phyloP scores from a whole-genome alignment of 2,329 filamentous ascomycete species.

The Neurospora crassa region DNA sequence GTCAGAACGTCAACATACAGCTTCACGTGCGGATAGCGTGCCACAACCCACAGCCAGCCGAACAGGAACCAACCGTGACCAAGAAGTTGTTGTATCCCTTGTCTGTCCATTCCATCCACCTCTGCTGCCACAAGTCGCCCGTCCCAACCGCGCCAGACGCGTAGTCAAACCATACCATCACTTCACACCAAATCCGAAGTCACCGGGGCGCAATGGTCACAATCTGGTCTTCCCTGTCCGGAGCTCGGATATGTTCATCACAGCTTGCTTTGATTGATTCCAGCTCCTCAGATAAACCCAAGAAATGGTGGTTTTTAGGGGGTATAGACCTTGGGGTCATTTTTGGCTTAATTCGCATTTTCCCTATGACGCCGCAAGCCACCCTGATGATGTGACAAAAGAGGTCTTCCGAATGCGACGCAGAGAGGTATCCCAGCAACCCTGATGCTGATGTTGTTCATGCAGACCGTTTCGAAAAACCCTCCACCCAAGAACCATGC shows the following conservation, averaged over 20 bases:
- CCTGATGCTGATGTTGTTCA: constrained; percentile 39
- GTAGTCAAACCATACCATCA: neutral
- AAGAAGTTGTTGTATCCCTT: neutral
- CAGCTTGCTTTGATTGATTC: neutral
- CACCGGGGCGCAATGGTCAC: neutral
- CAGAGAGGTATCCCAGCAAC: constrained; percentile 48
- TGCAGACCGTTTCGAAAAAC: constrained; percentile 32
- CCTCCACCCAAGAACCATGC: constrained; percentile 24
- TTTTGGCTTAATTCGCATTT: constrained; percentile 45
- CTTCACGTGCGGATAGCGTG: neutral
- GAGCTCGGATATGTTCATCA: neutral
- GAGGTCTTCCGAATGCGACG: constrained; percentile 49
- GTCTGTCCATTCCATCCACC: neutral
- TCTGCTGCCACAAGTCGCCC: neutral
- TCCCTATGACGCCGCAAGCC: constrained; percentile 55
- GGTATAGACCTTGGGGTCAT: constrained; percentile 19
- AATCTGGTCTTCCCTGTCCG: neutral
- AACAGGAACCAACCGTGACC: neutral
- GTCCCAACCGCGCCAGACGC: neutral
- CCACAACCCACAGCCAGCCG: neutral
- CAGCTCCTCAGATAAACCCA: neutral
- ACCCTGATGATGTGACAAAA: constrained; percentile 54
- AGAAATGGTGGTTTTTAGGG: constrained; percentile 5
- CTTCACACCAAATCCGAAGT: neutral
- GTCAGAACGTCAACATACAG: neutral